Evolutionary conservation across 805 yeast species (phyloP).

Genomic region (Sugiyamaella mastotermitis): DNA sequence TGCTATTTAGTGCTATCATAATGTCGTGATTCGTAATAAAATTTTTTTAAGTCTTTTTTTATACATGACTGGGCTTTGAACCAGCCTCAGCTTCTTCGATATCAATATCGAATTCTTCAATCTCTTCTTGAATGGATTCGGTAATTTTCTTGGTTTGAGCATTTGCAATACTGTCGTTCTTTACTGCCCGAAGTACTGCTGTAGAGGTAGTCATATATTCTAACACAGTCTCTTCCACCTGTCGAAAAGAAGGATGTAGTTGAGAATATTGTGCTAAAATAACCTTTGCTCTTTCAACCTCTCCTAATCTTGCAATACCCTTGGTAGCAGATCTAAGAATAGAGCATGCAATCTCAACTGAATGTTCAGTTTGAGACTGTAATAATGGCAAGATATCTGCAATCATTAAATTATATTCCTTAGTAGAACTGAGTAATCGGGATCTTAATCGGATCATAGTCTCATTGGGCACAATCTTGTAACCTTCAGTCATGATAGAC

Average conservation of each 20-base stretch:
- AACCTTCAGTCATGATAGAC: constrained; percentile 3
- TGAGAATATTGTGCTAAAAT: constrained; percentile 1
- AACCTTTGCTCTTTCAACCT: constrained; percentile 2
- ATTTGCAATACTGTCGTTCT: no score
- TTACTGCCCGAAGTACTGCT: no score
- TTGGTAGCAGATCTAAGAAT: constrained; percentile 3
- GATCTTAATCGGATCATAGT: constrained; percentile 10
- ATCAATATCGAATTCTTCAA: no score
- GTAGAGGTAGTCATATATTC: constrained; percentile 4
- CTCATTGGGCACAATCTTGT: constrained; percentile 8
- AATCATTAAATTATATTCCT: constrained; percentile 1
- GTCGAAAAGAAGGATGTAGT: background rate
- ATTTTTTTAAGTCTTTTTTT: no score
- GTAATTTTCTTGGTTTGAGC: no score
- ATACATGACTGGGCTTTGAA: no score
- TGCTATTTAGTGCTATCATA: no score
- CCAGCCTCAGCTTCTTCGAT: no score
- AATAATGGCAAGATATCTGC: constrained; percentile 3
- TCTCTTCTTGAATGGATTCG: no score
- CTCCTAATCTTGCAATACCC: constrained; percentile 5
- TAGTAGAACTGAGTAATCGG: background rate
- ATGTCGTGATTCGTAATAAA: no score
- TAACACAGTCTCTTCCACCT: background rate
- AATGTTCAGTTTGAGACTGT: constrained; percentile 2
- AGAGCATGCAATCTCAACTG: constrained; percentile 2